A percentile compares a stretch with the other conserved stretches of the same genome.
phyloP scores from a whole-genome alignment of 2,329 filamentous ascomycete species.

The Arachnomyces sp. region DNA sequence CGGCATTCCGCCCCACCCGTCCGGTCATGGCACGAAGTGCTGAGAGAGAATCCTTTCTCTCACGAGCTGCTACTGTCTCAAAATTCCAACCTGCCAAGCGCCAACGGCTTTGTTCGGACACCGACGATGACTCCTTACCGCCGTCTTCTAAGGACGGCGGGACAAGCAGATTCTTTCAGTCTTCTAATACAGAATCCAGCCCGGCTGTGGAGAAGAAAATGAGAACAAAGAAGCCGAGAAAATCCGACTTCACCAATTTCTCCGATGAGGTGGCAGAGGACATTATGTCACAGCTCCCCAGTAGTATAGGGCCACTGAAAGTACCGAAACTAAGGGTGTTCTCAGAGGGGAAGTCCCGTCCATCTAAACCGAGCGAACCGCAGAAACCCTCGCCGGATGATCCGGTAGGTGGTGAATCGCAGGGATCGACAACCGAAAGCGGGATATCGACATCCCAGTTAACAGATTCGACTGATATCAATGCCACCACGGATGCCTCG shows the following conservation, averaged over 20 bases:
- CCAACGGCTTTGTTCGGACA: conserved; percentile 45
- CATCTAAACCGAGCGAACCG: background rate
- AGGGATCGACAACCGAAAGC: background rate
- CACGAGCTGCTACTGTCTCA: conserved; percentile 30
- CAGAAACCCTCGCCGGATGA: too few species aligned
- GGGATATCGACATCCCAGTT: background rate
- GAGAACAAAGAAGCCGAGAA: conserved; percentile 34
- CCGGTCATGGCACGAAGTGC: conserved; percentile 35
- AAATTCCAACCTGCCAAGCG: conserved; percentile 44
- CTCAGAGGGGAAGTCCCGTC: conserved; percentile 16
- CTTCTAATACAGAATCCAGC: conserved; percentile 26
- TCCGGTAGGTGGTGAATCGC: too few species aligned
- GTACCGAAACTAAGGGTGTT: background rate
- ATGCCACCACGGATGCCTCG: background rate
- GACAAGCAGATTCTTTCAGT: conserved; percentile 44
- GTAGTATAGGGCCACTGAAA: conserved; percentile 20
- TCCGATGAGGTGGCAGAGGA: conserved; percentile 48
- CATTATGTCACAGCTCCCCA: conserved; percentile 40
- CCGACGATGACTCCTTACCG: conserved; percentile 26
- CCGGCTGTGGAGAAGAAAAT: conserved; percentile 30
- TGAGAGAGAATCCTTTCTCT: conserved; percentile 33
- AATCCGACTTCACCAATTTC: conserved; percentile 42
- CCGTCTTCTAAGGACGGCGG: conserved; percentile 20
- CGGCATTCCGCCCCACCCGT: conserved; percentile 31
- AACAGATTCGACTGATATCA: conserved; percentile 1